Evolutionary conservation across 2,329 filamentous ascomycete species (phyloP).

Genomic region (Stagonosporopsis tanaceti): DNA sequence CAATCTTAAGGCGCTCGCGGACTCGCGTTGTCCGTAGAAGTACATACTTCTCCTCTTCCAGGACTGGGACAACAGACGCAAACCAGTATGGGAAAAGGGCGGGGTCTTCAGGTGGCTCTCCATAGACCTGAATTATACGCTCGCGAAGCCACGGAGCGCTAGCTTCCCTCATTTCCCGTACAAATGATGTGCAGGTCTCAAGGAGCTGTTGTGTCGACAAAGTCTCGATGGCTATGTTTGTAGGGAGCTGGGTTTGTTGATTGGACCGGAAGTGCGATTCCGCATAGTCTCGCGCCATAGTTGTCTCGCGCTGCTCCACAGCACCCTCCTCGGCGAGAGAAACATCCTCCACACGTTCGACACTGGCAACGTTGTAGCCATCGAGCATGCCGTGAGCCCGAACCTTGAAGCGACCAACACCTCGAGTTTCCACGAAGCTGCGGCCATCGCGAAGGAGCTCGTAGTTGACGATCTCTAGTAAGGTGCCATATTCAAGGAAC

Average conservation of each 20-base stretch:
- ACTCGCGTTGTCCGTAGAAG: slow-evolving; percentile 78
- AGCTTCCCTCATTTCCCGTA: slow-evolving; percentile 71
- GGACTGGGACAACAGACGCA: slow-evolving; percentile 79
- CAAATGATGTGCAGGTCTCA: slow-evolving; percentile 70
- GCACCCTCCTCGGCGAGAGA: slow-evolving; percentile 80
- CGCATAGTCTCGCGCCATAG: slow-evolving; percentile 44
- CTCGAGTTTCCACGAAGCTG: slow-evolving; percentile 80
- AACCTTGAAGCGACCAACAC: slow-evolving; percentile 79
- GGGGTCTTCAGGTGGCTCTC: slow-evolving; percentile 78
- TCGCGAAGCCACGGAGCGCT: slow-evolving; percentile 79
- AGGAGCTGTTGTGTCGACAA: slow-evolving; percentile 78
- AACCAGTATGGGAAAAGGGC: slow-evolving; percentile 90
- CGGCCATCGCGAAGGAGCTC: slow-evolving; percentile 81
- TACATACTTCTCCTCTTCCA: slow-evolving; percentile 79
- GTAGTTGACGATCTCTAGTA: slow-evolving; percentile 77
- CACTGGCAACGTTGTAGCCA: slow-evolving; percentile 78
- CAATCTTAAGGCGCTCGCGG: slow-evolving; percentile 82
- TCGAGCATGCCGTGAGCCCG: slow-evolving; percentile 70
- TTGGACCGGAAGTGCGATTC: slow-evolving; percentile 49
- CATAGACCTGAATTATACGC: slow-evolving; percentile 76
- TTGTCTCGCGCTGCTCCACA: slow-evolving; percentile 73
- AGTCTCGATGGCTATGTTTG: slow-evolving; percentile 54
- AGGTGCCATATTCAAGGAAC: slow-evolving; percentile 79
- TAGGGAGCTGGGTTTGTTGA: slow-evolving; percentile 34
- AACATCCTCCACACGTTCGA: slow-evolving; percentile 83